Conservation (phyloP, 768 basidiomycete genomes). For the Russula emetica region DNA sequence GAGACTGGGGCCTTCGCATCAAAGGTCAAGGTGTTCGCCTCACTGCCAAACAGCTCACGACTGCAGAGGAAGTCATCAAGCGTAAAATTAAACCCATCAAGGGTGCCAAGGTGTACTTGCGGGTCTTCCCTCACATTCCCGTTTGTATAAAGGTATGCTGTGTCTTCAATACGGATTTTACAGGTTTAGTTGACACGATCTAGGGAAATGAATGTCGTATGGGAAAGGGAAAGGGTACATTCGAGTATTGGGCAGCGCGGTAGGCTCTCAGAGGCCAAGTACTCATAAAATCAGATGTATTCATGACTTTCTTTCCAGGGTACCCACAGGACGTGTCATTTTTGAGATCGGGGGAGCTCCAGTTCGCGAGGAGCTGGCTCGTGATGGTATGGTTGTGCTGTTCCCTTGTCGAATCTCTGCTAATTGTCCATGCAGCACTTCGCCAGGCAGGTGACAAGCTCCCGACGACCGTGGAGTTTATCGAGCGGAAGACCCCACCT, state of each 20-base stretch:
- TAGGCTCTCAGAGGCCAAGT: conserved; percentile 35
- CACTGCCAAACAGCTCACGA: conserved; percentile 84
- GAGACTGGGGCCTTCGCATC: conserved; percentile 89
- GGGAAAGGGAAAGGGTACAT: conserved; percentile 98
- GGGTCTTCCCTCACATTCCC: conserved; percentile 95
- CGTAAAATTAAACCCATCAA: conserved; percentile 87
- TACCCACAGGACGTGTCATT: conserved; percentile 82
- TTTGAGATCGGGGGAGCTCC: conserved; percentile 91
- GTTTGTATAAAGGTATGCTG: conserved; percentile 88
- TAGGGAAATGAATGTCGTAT: conserved; percentile 98
- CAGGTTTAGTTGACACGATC: not conserved
- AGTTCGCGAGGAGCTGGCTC: conserved; percentile 87
- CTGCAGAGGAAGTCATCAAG: conserved; percentile 83
- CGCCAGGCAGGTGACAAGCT: conserved; percentile 85
- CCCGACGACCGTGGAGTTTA: conserved; percentile 85
- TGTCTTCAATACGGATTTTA: not conserved
- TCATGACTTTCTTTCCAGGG: conserved; percentile 43
- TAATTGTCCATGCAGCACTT: conserved; percentile 52
- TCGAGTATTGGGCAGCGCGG: conserved; percentile 97
- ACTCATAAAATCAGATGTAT: conserved; percentile 1
- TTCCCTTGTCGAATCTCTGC: conserved; percentile 7
- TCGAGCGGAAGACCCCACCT: conserved; percentile 61
- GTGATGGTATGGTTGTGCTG: conserved; percentile 62
- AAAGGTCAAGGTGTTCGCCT: conserved; percentile 77
- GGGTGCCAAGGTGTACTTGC: conserved; percentile 77